A percentile compares a stretch with the other conserved stretches of the same genome.
phyloP scores from a whole-genome alignment of 306 rosid species.

The Prunus mume region DNA sequence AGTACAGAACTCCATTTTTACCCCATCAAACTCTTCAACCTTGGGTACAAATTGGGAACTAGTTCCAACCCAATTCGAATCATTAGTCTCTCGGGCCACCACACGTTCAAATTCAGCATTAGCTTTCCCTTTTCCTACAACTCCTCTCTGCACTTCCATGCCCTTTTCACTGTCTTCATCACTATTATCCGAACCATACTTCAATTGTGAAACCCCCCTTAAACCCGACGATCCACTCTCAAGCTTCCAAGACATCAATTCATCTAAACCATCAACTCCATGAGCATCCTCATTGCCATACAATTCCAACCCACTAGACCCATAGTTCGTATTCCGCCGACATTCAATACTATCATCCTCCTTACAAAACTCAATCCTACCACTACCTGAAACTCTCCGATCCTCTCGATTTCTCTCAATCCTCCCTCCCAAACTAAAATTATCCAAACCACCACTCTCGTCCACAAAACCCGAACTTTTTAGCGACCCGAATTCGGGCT shows the following conservation, averaged over 20 bases:
- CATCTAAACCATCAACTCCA: conserved; percentile 32
- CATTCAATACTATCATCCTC: conserved; percentile 7
- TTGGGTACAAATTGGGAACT: conserved; percentile 6
- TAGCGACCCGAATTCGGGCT: conserved; percentile 47
- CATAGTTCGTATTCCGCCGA: conserved; percentile 16
- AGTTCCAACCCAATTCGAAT: conserved; percentile 24
- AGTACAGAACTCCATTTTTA: neutral
- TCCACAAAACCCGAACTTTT: conserved; percentile 40
- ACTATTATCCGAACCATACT: conserved; percentile 21
- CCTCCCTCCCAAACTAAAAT: conserved; percentile 47
- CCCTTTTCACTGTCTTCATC: conserved; percentile 20
- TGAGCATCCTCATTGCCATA: conserved; percentile 44
- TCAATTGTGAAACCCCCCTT: conserved; percentile 15
- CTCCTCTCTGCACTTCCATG: conserved; percentile 5
- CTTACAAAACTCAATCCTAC: conserved; percentile 19
- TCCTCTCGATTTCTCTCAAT: conserved; percentile 31
- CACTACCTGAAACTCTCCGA: conserved; percentile 24
- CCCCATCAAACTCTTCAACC: conserved; percentile 20
- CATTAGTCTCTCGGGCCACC: conserved; percentile 7
- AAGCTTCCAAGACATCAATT: conserved; percentile 40
- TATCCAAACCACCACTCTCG: conserved; percentile 45
- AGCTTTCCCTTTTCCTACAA: conserved; percentile 7
- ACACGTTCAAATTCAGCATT: conserved; percentile 10
- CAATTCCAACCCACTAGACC: conserved; percentile 44
- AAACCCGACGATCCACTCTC: conserved; percentile 32